A percentile compares a stretch with the other conserved stretches of the same genome.
phyloP scores from a whole-genome alignment of 495 filamentous ascomycete species.

The Podospora fimiseda region DNA sequence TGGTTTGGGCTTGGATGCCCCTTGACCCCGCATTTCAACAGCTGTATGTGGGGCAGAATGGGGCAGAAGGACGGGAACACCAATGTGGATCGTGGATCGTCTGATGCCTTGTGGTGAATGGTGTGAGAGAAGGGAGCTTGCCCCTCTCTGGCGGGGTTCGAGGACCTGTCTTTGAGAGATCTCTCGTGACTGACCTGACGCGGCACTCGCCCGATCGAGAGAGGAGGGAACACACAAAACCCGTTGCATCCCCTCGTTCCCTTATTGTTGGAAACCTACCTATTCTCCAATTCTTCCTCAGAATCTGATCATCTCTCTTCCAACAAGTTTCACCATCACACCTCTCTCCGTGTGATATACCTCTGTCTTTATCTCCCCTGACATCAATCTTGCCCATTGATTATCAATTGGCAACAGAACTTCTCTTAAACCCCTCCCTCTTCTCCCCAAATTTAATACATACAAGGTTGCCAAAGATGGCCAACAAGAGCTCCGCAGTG shows the following conservation, averaged over 20 bases:
- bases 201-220: constrained; percentile 4
- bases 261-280: background rate
- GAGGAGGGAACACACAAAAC: constrained; percentile 10
- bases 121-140: constrained; percentile 8
- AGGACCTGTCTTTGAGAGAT: constrained; percentile 5
- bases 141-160: constrained; percentile 18
- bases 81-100: constrained; percentile 9
- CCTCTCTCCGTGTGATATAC: too few species aligned
- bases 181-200: constrained; percentile 20
- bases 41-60: background rate
- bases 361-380: constrained; percentile 6
- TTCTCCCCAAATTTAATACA: background rate
- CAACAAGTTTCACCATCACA: background rate
- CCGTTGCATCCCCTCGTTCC: constrained; percentile 2
- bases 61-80: constrained; percentile 7
- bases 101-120: constrained; percentile 19
- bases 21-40: constrained; percentile 13
- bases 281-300: constrained; percentile 4
- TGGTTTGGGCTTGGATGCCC: background rate
- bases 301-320: background rate
- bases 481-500: constrained; percentile 41
- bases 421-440: constrained; percentile 11
- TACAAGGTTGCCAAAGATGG: constrained; percentile 36
- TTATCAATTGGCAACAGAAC: too few species aligned
- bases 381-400: too few species aligned